Evolutionary conservation across 1,139 yeast genomes (phyloP), one percentile per base, ranked within the genome.

Genomic region (Spathaspora sp.): DNA sequence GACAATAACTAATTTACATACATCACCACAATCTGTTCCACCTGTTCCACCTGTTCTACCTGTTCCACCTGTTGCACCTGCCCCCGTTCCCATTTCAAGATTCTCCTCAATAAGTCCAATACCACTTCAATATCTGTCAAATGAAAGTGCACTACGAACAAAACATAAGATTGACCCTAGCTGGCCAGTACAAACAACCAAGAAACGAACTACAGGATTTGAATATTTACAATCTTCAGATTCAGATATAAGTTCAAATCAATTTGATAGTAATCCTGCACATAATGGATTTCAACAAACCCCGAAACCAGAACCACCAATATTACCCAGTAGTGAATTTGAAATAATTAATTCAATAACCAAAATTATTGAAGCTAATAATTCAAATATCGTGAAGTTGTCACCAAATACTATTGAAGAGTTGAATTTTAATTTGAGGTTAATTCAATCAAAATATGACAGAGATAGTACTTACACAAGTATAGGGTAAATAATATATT

Each of bases 351-450:
- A 52, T 4, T 52, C 57, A 47, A 53, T 69, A 25, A 50, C 50
- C 4, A 57, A 53, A 38, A 44, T 68, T 7, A 37, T 42, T 15
- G 44, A 42, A 25, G 38, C 27, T 18, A 18, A 41, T 20, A 38
- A 23, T 7, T 46, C 56, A 4, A 58, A 59, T 36, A 48, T 46
- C 7, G 43, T 67, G 8, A 59, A 57, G 41, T 55, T 68, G 4
- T 60, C 68, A 1, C 54, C 53, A 39, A 50, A 52, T 23, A 67
- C 74, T 2, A 47, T 65, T 13, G 55, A 58, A 33, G 74, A 69
- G 45, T 60, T 69, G 36, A 60, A 57, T 40, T 44, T 51, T 18
- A 64, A 61, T 42, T 51, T 67, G 26, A 53, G 53, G 24, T 51
- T 48, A 15, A 47, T 65, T 20, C 63, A 61, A 47, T 34, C 52